Evolutionary conservation across 2,329 filamentous ascomycete genomes (phyloP).

Genomic region (Pseudogymnoascus pannorum): DNA sequence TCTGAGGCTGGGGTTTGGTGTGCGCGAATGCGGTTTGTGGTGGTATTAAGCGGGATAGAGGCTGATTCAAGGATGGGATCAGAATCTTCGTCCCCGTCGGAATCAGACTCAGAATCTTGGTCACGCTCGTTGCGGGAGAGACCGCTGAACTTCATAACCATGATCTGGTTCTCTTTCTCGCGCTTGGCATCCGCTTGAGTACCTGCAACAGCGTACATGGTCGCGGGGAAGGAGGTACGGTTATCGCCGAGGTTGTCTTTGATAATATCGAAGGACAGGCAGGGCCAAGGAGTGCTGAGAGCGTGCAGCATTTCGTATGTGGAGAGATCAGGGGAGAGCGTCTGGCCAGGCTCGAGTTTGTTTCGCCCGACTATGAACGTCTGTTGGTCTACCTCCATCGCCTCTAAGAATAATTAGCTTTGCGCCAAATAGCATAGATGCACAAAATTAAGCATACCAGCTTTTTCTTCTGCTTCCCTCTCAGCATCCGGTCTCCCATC

Average conservation of each 20-base stretch:
- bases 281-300: conserved; percentile 91
- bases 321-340: conserved; percentile 81
- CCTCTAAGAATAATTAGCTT: conserved; percentile 40
- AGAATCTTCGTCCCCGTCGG: conserved; percentile 59
- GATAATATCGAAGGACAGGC: conserved; percentile 89
- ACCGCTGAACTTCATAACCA: conserved; percentile 94
- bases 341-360: conserved; percentile 85
- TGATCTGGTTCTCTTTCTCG: conserved; percentile 81
- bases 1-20: conserved; percentile 72
- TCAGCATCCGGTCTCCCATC: conserved; percentile 89
- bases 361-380: conserved; percentile 95
- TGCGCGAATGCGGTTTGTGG: conserved; percentile 86
- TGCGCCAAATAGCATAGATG: neutral
- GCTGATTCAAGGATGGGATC: conserved; percentile 94
- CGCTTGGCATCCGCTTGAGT: conserved; percentile 77
- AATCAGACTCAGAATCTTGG: conserved; percentile 57
- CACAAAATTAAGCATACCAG: conserved; percentile 39
- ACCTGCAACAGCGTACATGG: conserved; percentile 88
- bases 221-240: conserved; percentile 88
- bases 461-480: conserved; percentile 80
- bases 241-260: conserved; percentile 80
- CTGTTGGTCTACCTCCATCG: conserved; percentile 89
- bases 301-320: conserved; percentile 98
- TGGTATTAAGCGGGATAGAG: conserved; percentile 75
- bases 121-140: conserved; percentile 77